Conservation (phyloP, 1,139 yeast species). For the Geotrichum europaeum region DNA sequence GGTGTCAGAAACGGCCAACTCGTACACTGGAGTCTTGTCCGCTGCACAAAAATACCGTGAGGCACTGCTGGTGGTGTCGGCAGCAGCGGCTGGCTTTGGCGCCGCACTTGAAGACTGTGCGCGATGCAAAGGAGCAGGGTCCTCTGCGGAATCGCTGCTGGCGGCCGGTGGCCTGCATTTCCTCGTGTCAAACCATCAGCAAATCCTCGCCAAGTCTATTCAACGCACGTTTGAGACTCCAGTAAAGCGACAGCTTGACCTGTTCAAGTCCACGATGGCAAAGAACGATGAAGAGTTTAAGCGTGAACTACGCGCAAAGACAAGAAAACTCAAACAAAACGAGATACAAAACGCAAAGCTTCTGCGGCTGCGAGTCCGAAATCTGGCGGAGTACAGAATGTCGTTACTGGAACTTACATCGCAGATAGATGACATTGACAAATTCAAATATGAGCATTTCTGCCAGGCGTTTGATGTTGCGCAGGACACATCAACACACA, state of each 20-base stretch:
- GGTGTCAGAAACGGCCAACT: constrained; percentile 43
- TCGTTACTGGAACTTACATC: constrained; percentile 61
- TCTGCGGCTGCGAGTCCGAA: constrained; percentile 42
- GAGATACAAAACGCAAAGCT: constrained; percentile 54
- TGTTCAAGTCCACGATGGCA: constrained; percentile 25
- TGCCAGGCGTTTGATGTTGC: constrained; percentile 53
- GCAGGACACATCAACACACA: constrained; percentile 50
- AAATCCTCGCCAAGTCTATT: constrained; percentile 57
- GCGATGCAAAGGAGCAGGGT: constrained; percentile 58
- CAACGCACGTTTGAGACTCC: constrained; percentile 53
- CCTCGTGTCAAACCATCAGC: constrained; percentile 71
- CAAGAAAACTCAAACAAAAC: constrained; percentile 46
- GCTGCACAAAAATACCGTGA: constrained; percentile 50
- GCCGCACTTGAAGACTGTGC: constrained; percentile 65
- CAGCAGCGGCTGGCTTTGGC: constrained; percentile 70
- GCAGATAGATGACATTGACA: constrained; percentile 73
- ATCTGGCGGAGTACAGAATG: constrained; percentile 56
- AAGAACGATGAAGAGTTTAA: constrained; percentile 51
- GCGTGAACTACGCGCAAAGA: constrained; percentile 48
- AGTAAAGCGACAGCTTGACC: constrained; percentile 32
- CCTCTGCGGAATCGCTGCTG: constrained; percentile 58
- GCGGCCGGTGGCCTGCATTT: constrained; percentile 76
- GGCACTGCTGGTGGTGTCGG: constrained; percentile 48
- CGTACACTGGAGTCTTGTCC: constrained; percentile 44
- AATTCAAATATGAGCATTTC: constrained; percentile 68